phyloP scores from a whole-genome alignment of 352 stramenopile species.

The Globisporangium apiculatum region DNA sequence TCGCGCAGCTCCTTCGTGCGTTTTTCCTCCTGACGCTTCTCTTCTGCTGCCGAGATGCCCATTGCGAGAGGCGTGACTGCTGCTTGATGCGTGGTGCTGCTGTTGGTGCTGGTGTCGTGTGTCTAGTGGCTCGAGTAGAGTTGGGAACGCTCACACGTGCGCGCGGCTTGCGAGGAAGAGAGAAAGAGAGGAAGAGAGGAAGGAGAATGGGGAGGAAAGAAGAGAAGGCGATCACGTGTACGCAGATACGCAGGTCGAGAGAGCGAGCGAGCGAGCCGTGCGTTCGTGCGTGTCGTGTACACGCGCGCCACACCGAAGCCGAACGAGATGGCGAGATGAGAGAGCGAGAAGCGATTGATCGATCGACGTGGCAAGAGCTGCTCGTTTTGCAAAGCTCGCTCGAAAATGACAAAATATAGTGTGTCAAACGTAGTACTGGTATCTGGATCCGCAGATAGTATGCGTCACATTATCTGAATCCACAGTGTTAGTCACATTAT shows the following conservation, averaged over 20 bases:
- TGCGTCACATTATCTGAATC: too few relatives aligned
- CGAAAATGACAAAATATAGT: too few relatives aligned
- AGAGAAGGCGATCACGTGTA: background rate
- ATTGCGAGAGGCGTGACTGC: background rate
- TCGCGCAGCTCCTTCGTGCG: conserved; percentile 82
- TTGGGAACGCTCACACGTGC: background rate
- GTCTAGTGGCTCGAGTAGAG: background rate
- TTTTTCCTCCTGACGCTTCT: conserved; percentile 79
- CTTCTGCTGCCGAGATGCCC: conserved; percentile 27
- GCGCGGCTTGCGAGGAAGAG: background rate
- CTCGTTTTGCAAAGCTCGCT: background rate
- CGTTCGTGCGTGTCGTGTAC: background rate
- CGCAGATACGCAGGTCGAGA: background rate
- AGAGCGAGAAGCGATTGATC: background rate
- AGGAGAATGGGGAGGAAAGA: background rate
- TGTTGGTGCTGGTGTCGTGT: background rate
- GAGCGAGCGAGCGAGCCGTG: background rate
- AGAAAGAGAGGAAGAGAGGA: background rate
- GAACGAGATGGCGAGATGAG: background rate
- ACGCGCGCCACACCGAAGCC: too few relatives aligned
- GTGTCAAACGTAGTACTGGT: too few relatives aligned
- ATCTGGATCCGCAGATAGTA: too few relatives aligned
- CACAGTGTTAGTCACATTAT: too few relatives aligned
- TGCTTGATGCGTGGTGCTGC: background rate
- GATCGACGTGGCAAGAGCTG: background rate